These are phyloP conservation scores for Exophiala aquamarina DNA, from an alignment of 2,329 filamentous ascomycete species.

Conservation along the genomic window DNA sequence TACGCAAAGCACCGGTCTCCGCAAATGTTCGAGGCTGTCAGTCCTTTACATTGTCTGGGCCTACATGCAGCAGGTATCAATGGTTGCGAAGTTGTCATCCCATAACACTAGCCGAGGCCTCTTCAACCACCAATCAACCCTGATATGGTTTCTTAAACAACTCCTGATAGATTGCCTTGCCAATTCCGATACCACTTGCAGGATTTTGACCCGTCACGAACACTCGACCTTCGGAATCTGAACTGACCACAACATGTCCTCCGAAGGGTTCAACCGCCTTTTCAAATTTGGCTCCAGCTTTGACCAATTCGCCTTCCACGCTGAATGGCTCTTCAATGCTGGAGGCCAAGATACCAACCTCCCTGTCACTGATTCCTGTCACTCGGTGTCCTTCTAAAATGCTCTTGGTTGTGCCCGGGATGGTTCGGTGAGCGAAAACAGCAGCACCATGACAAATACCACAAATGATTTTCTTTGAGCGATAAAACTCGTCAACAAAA, in stretches of 20 bases:
- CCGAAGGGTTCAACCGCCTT: constrained; percentile 48
- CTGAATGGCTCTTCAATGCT: constrained; percentile 38
- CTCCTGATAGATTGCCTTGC: constrained; percentile 36
- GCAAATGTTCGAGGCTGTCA: too few species aligned
- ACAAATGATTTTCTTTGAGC: constrained; percentile 48
- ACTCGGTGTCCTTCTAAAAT: constrained; percentile 27
- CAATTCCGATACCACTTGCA: constrained; percentile 43
- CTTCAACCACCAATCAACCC: too few species aligned
- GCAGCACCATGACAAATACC: constrained; percentile 52
- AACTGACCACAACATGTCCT: constrained; percentile 43
- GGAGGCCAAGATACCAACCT: constrained; percentile 36
- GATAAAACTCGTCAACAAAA: constrained; percentile 47
- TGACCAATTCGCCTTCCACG: constrained; percentile 46
- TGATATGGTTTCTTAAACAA: too few species aligned
- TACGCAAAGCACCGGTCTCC: too few species aligned
- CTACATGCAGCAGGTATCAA: too few species aligned
- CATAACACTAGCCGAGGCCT: too few species aligned
- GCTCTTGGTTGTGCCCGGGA: constrained; percentile 35
- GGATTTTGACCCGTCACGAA: constrained; percentile 54
- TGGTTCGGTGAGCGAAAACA: constrained; percentile 45
- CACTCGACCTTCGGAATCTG: constrained; percentile 28
- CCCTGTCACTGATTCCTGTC: constrained; percentile 50
- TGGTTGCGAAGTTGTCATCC: too few species aligned
- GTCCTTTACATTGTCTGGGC: too few species aligned
- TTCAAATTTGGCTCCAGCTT: constrained; percentile 44